These are phyloP conservation scores for Mycosphaerella sp. DNA, from an alignment of 2,329 filamentous ascomycete genomes.

Conservation along the genomic window DNA sequence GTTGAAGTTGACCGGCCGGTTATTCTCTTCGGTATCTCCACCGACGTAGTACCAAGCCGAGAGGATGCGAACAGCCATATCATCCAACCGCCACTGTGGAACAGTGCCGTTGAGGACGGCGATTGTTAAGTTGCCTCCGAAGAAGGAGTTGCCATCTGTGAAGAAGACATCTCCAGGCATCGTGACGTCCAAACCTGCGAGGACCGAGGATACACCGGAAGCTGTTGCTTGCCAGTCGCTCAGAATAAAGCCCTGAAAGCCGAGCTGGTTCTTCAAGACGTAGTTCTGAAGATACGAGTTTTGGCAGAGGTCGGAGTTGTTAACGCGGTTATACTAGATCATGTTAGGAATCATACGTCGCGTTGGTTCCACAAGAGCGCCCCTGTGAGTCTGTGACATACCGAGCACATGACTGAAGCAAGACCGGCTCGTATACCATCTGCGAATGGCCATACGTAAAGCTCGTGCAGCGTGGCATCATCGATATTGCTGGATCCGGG, in stretches of 20 bases:
- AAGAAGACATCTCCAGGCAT: slow-evolving; percentile 27
- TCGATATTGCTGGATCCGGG: slow-evolving; percentile 53
- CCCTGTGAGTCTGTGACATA: slow-evolving; percentile 32
- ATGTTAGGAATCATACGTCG: slow-evolving; percentile 34
- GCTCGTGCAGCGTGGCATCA: slow-evolving; percentile 50
- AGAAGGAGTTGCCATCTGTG: slow-evolving; percentile 22
- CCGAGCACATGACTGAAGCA: slow-evolving; percentile 52
- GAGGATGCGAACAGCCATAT: slow-evolving; percentile 31
- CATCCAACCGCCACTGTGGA: slow-evolving; percentile 28
- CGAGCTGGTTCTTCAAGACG: slow-evolving; percentile 58
- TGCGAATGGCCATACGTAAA: slow-evolving; percentile 41
- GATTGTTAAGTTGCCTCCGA: slow-evolving; percentile 45
- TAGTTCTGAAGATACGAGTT: slow-evolving; percentile 63
- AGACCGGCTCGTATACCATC: slow-evolving; percentile 46
- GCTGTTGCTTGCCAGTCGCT: slow-evolving; percentile 40
- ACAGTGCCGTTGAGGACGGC: slow-evolving; percentile 33
- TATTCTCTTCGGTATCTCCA: slow-evolving; percentile 45
- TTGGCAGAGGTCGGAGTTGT: slow-evolving; percentile 53
- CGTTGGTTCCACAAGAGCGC: too few relatives aligned
- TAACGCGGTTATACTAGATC: slow-evolving; percentile 48
- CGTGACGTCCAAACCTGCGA: slow-evolving; percentile 31
- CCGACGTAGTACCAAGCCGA: slow-evolving; percentile 45
- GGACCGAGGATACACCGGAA: slow-evolving; percentile 25
- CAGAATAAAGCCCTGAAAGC: slow-evolving; percentile 40
- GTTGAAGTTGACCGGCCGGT: slow-evolving; percentile 65